Evolutionary conservation across 768 basidiomycete species (phyloP).

Genomic region (Pleurotus eryngii): DNA sequence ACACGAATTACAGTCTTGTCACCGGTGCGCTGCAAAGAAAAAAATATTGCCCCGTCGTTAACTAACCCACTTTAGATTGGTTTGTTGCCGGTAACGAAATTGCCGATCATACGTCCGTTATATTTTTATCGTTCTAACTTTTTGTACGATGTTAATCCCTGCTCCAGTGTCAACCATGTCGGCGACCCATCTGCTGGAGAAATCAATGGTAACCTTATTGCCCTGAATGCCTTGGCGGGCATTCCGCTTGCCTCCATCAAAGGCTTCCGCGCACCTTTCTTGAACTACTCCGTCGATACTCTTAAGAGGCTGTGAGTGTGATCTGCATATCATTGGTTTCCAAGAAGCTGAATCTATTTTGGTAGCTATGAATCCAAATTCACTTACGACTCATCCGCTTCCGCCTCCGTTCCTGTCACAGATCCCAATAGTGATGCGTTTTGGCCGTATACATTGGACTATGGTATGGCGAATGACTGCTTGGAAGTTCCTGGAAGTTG

Average conservation of each 20-base stretch:
- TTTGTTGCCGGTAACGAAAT: conserved; percentile 83
- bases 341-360: neutral
- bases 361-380: conserved; percentile 43
- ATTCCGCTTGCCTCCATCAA: conserved; percentile 61
- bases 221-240: conserved; percentile 74
- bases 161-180: conserved; percentile 71
- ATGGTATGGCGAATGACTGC: conserved; percentile 80
- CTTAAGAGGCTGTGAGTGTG: conserved; percentile 43
- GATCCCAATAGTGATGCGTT: conserved; percentile 67
- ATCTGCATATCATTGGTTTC: neutral
- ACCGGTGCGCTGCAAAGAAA: conserved; percentile 34
- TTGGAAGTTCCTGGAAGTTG: conserved; percentile 51
- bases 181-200: conserved; percentile 59
- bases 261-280: conserved; percentile 78
- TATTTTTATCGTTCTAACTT: conserved; percentile 4
- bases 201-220: conserved; percentile 75
- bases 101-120: conserved; percentile 67
- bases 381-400: conserved; percentile 67
- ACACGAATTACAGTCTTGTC: conserved; percentile 75
- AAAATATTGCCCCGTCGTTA: too few relatives aligned
- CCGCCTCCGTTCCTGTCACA: conserved; percentile 62
- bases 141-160: neutral
- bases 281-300: conserved; percentile 63
- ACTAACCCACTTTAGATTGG: conserved; percentile 46
- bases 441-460: conserved; percentile 83